Base-by-base conservation (phyloP, 129 eudicot genomes). In the Smallanthus sonchifolius region DNA sequence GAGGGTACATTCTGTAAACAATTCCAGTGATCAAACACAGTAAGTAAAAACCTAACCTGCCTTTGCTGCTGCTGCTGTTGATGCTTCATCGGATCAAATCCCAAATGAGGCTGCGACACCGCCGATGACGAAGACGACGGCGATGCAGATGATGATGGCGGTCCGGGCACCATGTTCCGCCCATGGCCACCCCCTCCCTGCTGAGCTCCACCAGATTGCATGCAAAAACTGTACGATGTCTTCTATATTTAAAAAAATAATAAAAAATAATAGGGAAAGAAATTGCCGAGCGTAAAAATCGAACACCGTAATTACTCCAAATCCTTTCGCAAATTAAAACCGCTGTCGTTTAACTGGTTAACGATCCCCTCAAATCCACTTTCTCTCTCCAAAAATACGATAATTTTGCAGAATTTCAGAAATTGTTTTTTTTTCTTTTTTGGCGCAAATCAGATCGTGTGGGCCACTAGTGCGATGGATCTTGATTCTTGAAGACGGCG, bases 171-270 rank as follows among this genome's bases (percentile, higher is more conserved):
- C 92, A 55, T 69, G 67, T 75, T 80, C 67, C 84, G 80, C 76
- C 84, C 84, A 67, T 62, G 73, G 32, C 80, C 83, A 51, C 87
- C 87, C 2, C 84, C 82, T 48, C 85, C 89, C 74, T 85, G 89
- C 85, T 88, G 87, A 79, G 81, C 66, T 63, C 92, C 92, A 67
- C 96, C 96, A 56, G 97, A 86, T 73, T 91, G 97, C 97, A 91
- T 91, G 79, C 67, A 78, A 72, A 54, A 48, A 77, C 34, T 35
- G 71, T 62, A 70, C 61, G 13, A 59, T 32, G 30, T 2, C 36
- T 75, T 65, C 52, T 48, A 37, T 2, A 45, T 19, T 34, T 30
- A 62, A 45, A 74, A 35, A 16, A 5, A 55, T 5, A 28, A 20
- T 19, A 4, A 9, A 45, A 52, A 24, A 24, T 24, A 24, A 24